phyloP scores from a whole-genome alignment of 768 basidiomycete genomes.

The Leucosporidium scottii region DNA sequence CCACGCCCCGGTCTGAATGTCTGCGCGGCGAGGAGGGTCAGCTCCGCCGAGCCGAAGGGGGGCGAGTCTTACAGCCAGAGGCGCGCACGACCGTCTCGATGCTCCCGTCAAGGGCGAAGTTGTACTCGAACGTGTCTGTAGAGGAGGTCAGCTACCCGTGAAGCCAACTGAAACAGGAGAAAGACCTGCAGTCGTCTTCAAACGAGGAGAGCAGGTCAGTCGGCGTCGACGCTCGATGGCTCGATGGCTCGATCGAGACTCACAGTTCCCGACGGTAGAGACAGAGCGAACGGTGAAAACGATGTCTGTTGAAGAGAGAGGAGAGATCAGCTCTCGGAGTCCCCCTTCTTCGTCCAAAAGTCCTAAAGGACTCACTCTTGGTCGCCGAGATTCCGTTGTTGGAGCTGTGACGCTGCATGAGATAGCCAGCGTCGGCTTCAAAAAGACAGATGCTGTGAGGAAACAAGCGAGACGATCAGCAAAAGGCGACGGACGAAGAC shows the following conservation, averaged over 20 bases:
- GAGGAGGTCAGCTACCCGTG: too few species aligned
- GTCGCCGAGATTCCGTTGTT: slow-evolving; percentile 36
- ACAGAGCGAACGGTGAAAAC: slow-evolving; percentile 26
- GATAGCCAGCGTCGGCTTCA: slow-evolving; percentile 36
- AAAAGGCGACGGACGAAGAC: too few species aligned
- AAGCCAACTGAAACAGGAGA: neutral
- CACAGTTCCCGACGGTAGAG: slow-evolving; percentile 33
- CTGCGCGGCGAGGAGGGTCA: neutral
- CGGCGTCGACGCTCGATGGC: too few species aligned
- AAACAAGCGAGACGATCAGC: too few species aligned
- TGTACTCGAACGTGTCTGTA: slow-evolving; percentile 19
- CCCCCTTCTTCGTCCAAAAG: neutral
- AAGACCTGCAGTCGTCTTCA: neutral
- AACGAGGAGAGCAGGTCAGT: too few species aligned
- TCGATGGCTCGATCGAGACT: neutral
- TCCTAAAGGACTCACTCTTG: slow-evolving; percentile 10
- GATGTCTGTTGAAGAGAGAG: slow-evolving; percentile 26
- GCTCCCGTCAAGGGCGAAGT: slow-evolving; percentile 32
- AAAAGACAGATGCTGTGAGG: slow-evolving; percentile 26
- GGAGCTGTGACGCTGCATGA: slow-evolving; percentile 38
- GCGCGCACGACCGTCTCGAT: slow-evolving; percentile 28
- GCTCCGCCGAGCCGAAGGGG: neutral
- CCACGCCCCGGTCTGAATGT: slow-evolving; percentile 26
- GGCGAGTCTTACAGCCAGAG: slow-evolving; percentile 18
- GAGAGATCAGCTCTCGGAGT: neutral